Percentiles rank a stretch among this genome's conserved stretches.
These are phyloP conservation scores for Asclepias syriaca DNA, from an alignment of 257 asterid species.

Conservation along the genomic window DNA sequence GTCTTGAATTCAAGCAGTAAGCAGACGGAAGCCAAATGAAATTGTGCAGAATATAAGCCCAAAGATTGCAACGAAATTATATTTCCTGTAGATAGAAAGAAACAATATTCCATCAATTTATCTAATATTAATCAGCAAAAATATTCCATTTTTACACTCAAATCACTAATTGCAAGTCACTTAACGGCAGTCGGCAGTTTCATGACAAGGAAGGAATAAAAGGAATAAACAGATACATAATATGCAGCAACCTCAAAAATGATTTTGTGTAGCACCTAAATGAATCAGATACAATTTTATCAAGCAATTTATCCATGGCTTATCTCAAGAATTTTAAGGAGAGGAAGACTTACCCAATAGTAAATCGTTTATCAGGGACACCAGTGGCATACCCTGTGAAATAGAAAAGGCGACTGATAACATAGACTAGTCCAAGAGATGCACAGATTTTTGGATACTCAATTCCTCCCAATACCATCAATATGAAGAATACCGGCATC, in stretches of 20 bases:
- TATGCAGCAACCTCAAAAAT: background rate
- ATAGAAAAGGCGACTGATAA: constrained; percentile 55
- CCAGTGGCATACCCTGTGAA: constrained; percentile 88
- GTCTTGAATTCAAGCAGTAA: constrained; percentile 27
- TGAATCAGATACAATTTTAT: background rate
- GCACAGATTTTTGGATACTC: constrained; percentile 63
- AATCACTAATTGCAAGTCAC: background rate
- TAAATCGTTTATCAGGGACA: constrained; percentile 53
- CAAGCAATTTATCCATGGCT: background rate
- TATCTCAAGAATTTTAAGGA: background rate
- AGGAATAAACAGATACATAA: background rate
- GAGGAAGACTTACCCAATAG: constrained; percentile 46
- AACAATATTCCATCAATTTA: background rate
- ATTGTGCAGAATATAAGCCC: constrained; percentile 56
- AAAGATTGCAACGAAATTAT: constrained; percentile 37
- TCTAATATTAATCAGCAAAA: background rate
- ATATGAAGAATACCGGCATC: constrained; percentile 62
- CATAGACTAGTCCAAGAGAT: constrained; percentile 44
- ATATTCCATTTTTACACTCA: background rate
- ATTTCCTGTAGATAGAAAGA: constrained; percentile 52
- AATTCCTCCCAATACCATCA: constrained; percentile 71
- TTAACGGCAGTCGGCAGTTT: background rate
- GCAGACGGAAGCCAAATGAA: constrained; percentile 54
- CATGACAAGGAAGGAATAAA: background rate
- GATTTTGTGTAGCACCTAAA: background rate